These are phyloP conservation scores for Geranium incanum DNA, from an alignment of 441 rosid genomes.

Conservation along the genomic window DNA sequence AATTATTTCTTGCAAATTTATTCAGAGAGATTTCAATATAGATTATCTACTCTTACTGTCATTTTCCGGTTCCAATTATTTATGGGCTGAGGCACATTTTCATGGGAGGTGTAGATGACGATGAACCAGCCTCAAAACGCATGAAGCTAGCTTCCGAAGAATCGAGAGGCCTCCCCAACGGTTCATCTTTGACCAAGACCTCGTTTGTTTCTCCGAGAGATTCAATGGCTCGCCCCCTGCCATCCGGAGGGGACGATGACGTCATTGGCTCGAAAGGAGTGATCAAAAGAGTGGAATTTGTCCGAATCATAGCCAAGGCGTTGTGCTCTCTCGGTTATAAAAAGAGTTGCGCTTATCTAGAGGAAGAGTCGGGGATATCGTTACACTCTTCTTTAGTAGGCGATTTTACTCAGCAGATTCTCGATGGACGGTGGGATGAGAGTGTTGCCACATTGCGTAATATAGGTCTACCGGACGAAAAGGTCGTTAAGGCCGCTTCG, in stretches of 20 bases:
- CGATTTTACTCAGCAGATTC: slow-evolving; percentile 31
- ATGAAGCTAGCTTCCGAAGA: slow-evolving; percentile 41
- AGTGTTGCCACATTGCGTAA: too few relatives aligned
- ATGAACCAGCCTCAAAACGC: slow-evolving; percentile 59
- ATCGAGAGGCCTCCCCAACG: slow-evolving; percentile 36
- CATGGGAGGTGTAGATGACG: slow-evolving; percentile 74
- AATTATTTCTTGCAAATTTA: slow-evolving; percentile 18
- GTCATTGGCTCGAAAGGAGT: slow-evolving; percentile 50
- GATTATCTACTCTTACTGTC: background rate
- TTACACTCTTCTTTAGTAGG: slow-evolving; percentile 41
- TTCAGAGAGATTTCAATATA: slow-evolving; percentile 12
- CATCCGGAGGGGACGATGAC: slow-evolving; percentile 42
- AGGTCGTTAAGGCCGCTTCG: too few relatives aligned
- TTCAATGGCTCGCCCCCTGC: slow-evolving; percentile 57
- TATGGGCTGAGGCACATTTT: slow-evolving; percentile 72
- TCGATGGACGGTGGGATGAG: too few relatives aligned
- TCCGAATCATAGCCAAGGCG: slow-evolving; percentile 45
- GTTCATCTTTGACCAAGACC: slow-evolving; percentile 31
- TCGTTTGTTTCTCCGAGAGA: slow-evolving; percentile 33
- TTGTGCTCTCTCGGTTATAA: slow-evolving; percentile 54
- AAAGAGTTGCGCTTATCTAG: slow-evolving; percentile 47
- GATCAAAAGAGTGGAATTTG: slow-evolving; percentile 50
- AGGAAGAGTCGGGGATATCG: slow-evolving; percentile 55
- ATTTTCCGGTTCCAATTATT: slow-evolving; percentile 17
- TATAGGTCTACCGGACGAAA: too few relatives aligned